These are phyloP conservation scores for Boletus patriciae DNA, from an alignment of 768 basidiomycete genomes.

Conservation along the genomic window DNA sequence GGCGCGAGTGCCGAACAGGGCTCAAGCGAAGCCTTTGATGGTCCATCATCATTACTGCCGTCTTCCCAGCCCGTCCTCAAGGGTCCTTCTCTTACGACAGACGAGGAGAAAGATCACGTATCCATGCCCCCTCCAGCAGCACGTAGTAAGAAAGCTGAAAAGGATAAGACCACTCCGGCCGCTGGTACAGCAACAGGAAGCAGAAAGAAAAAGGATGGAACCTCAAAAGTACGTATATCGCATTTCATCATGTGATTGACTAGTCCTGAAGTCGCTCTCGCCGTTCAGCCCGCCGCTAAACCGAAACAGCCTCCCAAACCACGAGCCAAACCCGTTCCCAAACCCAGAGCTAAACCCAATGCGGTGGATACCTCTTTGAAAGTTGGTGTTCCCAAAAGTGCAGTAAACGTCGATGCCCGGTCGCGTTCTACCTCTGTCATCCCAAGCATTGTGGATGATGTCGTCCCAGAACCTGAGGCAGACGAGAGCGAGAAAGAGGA, in stretches of 20 bases:
- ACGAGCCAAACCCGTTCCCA: slow-evolving; percentile 32
- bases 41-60: not conserved
- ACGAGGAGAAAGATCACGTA: slow-evolving; percentile 41
- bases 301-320: slow-evolving; percentile 33
- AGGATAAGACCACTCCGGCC: slow-evolving; percentile 16
- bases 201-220: slow-evolving; percentile 37
- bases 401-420: slow-evolving; percentile 39
- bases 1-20: not conserved
- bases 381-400: slow-evolving; percentile 16
- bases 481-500: slow-evolving; percentile 44
- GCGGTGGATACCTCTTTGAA: slow-evolving; percentile 18
- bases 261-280: not conserved
- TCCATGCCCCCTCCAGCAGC: slow-evolving; percentile 59
- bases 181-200: slow-evolving; percentile 23
- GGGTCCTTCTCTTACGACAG: slow-evolving; percentile 11
- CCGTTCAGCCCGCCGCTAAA: slow-evolving; percentile 23
- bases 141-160: slow-evolving; percentile 28
- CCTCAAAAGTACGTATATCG: slow-evolving; percentile 20
- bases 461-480: slow-evolving; percentile 49
- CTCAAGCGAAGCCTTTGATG: slow-evolving; percentile 3
- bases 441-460: slow-evolving; percentile 46
- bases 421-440: slow-evolving; percentile 74
- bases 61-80: slow-evolving; percentile 10
- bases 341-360: slow-evolving; percentile 27
- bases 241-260: not conserved